These are phyloP conservation scores for Malassezia arunalokei DNA, from an alignment of 1,284 basidiomycete species.

Conservation along the genomic window DNA sequence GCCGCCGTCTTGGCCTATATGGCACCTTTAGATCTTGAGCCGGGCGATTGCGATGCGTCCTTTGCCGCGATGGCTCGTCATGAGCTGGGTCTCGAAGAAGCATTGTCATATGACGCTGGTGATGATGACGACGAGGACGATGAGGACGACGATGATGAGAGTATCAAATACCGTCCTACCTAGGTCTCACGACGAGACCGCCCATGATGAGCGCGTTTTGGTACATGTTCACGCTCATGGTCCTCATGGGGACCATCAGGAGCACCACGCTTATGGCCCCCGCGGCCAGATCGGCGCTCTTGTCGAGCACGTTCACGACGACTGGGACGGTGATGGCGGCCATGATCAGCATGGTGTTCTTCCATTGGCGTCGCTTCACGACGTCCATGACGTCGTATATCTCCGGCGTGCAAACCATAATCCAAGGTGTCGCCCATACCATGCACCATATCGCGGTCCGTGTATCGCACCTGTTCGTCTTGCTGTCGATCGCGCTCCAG, in stretches of 20 bases:
- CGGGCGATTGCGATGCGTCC: background rate
- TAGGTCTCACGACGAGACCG: background rate
- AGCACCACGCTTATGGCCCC: constrained; percentile 11
- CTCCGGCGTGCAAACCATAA: constrained; percentile 23
- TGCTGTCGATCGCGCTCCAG: background rate
- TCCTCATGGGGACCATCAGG: constrained; percentile 6
- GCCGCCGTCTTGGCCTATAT: background rate
- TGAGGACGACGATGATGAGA: background rate
- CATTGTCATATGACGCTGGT: background rate
- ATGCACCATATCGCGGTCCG: constrained; percentile 33
- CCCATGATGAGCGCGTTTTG: constrained; percentile 6
- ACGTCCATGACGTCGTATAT: background rate
- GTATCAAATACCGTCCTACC: background rate
- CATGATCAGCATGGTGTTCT: constrained; percentile 13
- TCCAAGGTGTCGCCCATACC: constrained; percentile 36
- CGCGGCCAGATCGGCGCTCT: constrained; percentile 16
- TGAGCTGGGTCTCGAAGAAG: background rate
- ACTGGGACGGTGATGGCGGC: constrained; percentile 9
- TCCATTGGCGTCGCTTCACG: background rate
- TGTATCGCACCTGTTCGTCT: constrained; percentile 18
- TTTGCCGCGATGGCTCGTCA: background rate
- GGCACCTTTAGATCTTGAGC: background rate
- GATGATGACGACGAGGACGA: background rate
- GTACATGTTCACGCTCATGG: constrained; percentile 1
- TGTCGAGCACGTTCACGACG: constrained; percentile 18